Percentiles rank a stretch among this genome's conserved stretches.
Conservation (phyloP, 1,139 yeast species). For the Taiozyma sp. region DNA sequence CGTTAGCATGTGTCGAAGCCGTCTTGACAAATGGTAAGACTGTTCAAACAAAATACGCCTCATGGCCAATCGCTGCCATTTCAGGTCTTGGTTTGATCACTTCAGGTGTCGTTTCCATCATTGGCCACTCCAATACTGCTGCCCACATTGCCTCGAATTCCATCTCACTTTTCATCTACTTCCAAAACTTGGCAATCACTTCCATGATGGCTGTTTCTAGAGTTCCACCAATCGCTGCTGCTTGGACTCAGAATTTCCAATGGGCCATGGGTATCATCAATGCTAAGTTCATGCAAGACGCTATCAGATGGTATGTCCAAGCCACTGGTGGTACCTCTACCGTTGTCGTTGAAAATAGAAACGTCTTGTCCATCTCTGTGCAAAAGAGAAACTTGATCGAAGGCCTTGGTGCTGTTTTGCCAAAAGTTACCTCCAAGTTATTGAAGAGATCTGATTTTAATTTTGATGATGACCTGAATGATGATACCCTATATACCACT, state of each 20-base stretch:
- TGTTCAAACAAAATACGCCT: constrained; percentile 89
- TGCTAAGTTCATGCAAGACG: constrained; percentile 75
- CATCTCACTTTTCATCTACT: constrained; percentile 86
- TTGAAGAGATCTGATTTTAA: constrained; percentile 33
- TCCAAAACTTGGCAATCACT: constrained; percentile 89
- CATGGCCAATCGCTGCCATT: constrained; percentile 96
- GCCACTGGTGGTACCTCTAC: constrained; percentile 93
- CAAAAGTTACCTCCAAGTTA: constrained; percentile 12
- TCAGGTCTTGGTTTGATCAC: constrained; percentile 84
- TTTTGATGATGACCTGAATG: constrained; percentile 43
- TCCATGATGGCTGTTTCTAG: constrained; percentile 94
- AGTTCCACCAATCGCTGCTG: constrained; percentile 96
- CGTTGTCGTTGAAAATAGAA: constrained; percentile 55
- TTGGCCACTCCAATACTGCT: constrained; percentile 90
- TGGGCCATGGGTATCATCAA: constrained; percentile 94
- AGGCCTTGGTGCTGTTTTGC: constrained; percentile 11
- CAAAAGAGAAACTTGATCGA: constrained; percentile 43
- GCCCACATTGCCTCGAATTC: constrained; percentile 97
- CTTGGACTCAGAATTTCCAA: constrained; percentile 96
- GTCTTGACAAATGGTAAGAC: constrained; percentile 84
- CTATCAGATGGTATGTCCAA: constrained; percentile 92
- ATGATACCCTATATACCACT: constrained; percentile 60
- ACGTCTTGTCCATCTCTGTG: constrained; percentile 67
- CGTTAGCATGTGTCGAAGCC: constrained; percentile 93
- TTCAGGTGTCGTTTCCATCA: constrained; percentile 80